These are phyloP conservation scores for Amanita exitialis DNA, from an alignment of 768 basidiomycete genomes.

Conservation along the genomic window DNA sequence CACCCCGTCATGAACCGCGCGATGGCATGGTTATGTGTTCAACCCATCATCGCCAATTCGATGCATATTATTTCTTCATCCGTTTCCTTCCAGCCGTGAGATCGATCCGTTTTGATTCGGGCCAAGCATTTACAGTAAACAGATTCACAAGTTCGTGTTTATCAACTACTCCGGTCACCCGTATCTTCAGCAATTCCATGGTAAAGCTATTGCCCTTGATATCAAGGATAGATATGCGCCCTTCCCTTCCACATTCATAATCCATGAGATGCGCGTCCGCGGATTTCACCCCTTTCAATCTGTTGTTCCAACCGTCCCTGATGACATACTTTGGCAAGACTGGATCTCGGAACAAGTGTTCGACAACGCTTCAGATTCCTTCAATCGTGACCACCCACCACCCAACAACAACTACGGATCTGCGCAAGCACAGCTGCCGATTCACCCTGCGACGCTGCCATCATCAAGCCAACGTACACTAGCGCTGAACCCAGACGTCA, in stretches of 20 bases:
- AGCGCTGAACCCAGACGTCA: slow-evolving; percentile 13
- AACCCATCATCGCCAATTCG: slow-evolving; percentile 1
- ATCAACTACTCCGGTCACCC: slow-evolving; percentile 17
- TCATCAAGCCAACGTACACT: slow-evolving; percentile 11
- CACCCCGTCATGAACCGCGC: background rate
- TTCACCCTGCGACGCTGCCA: slow-evolving; percentile 7
- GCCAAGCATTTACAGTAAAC: slow-evolving; percentile 11
- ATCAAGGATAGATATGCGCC: slow-evolving; percentile 17
- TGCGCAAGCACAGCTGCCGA: slow-evolving; percentile 3
- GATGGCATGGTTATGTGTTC: background rate
- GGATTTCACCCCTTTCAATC: slow-evolving; percentile 19
- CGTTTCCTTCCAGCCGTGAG: slow-evolving; percentile 1
- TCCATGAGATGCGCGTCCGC: slow-evolving; percentile 26
- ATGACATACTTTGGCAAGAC: slow-evolving; percentile 16
- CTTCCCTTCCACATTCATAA: slow-evolving; percentile 21
- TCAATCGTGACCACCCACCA: slow-evolving; percentile 9
- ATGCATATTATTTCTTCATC: background rate
- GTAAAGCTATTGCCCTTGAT: slow-evolving; percentile 24
- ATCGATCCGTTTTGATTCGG: slow-evolving; percentile 1
- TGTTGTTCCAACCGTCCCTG: slow-evolving; percentile 9
- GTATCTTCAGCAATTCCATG: slow-evolving; percentile 15
- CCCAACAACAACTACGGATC: background rate
- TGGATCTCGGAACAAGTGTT: slow-evolving; percentile 15
- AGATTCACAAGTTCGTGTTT: slow-evolving; percentile 17
- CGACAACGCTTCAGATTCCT: slow-evolving; percentile 10